Conservation (phyloP, 495 filamentous ascomycete species). For the Penicillium bovifimosum region DNA sequence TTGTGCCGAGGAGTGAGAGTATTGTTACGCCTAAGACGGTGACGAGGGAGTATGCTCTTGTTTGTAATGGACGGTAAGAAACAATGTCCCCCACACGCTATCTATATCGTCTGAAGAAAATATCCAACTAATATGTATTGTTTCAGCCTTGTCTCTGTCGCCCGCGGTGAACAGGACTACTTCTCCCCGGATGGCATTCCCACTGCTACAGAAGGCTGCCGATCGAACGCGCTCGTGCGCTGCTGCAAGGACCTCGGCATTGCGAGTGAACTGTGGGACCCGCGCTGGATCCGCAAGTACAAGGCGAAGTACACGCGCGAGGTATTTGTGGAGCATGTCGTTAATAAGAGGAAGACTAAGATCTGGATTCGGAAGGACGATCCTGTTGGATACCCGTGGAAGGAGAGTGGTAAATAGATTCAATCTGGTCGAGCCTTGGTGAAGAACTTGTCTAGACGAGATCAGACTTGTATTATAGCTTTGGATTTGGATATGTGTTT, state of each 20-base stretch:
- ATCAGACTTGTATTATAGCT: not conserved
- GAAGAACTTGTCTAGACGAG: no score
- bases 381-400: conserved; percentile 71
- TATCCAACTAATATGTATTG: not conserved
- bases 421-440: not conserved
- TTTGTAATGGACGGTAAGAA: conserved; percentile 80
- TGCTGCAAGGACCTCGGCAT: conserved; percentile 98
- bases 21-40: conserved; percentile 84
- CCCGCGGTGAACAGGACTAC: conserved; percentile 92
- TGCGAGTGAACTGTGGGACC: conserved; percentile 95
- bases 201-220: conserved; percentile 95
- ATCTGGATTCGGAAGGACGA: conserved; percentile 85
- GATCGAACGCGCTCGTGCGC: conserved; percentile 92
- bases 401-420: conserved; percentile 49
- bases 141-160: conserved; percentile 77
- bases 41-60: conserved; percentile 90
- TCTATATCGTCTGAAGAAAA: no score
- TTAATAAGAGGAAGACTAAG: conserved; percentile 82
- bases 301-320: conserved; percentile 66
- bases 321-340: conserved; percentile 74
- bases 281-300: conserved; percentile 74
- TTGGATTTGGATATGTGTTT: not conserved
- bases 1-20: conserved; percentile 85
- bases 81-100: no score
- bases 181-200: conserved; percentile 89